These are phyloP conservation scores for Oryza punctata DNA, from an alignment of 176 grass and related monocot species.

Conservation along the genomic window DNA sequence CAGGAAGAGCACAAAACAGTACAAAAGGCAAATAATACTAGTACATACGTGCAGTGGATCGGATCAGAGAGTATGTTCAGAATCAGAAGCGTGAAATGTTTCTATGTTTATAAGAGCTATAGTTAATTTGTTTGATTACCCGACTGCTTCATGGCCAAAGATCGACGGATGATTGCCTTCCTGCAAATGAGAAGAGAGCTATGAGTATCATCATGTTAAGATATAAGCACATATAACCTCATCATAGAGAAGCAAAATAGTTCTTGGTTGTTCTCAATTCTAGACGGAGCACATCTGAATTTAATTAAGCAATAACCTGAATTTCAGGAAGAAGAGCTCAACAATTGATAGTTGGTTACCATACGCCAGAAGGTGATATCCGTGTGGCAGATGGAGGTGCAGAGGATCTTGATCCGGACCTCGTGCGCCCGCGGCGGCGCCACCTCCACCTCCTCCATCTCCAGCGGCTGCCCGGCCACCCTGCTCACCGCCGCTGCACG, in stretches of 20 bases:
- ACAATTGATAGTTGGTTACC: neutral
- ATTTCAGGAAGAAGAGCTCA: neutral
- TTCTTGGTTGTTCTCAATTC: neutral
- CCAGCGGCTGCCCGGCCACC: slow-evolving; percentile 54
- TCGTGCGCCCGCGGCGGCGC: slow-evolving; percentile 66
- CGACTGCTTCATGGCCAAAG: slow-evolving; percentile 73
- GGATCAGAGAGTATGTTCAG: neutral
- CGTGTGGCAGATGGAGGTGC: slow-evolving; percentile 75
- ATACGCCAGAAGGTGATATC: slow-evolving; percentile 70
- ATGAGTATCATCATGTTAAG: neutral
- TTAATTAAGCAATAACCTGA: neutral
- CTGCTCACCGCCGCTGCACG: slow-evolving; percentile 67
- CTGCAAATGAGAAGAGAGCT: slow-evolving; percentile 2
- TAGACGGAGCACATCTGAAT: neutral
- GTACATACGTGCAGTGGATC: neutral
- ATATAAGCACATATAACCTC: neutral
- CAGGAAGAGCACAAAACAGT: neutral
- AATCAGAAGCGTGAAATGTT: neutral
- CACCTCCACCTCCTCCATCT: slow-evolving; percentile 79
- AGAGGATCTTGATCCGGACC: slow-evolving; percentile 60
- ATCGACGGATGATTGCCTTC: slow-evolving; percentile 27
- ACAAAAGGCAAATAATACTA: neutral
- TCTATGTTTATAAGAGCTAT: neutral
- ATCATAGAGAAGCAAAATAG: neutral
- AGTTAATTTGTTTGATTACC: slow-evolving; percentile 39